Conservation (phyloP, 495 filamentous ascomycete genomes). For the Jackrogersella multiformis region DNA sequence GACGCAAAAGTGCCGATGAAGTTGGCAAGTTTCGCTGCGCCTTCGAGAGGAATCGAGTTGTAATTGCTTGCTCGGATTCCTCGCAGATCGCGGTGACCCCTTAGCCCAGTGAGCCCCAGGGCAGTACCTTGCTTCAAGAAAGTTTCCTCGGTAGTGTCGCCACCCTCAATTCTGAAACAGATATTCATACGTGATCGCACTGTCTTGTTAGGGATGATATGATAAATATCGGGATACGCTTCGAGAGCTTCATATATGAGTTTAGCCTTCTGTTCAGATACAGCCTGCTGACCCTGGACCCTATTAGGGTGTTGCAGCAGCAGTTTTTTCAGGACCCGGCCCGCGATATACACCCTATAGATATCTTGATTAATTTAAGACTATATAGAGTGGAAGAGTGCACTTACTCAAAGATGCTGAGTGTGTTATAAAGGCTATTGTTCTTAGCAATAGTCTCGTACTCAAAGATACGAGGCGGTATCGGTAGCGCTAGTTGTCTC, state of each 20-base stretch:
- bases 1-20: no score
- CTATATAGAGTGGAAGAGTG: no score
- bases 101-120: constrained; percentile 72
- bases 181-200: constrained; percentile 90
- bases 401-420: no score
- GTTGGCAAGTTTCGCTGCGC: constrained; percentile 65
- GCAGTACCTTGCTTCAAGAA: constrained; percentile 78
- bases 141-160: constrained; percentile 72
- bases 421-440: no score
- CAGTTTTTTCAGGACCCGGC: no score
- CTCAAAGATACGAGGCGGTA: no score
- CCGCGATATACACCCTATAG: no score
- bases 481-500: no score
- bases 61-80: constrained; percentile 73
- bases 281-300: constrained; percentile 74
- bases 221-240: constrained; percentile 71
- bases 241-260: constrained; percentile 80
- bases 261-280: constrained; percentile 75
- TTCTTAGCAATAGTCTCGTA: no score
- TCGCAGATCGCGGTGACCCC: constrained; percentile 83
- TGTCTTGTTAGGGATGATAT: constrained; percentile 74
- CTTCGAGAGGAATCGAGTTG: constrained; percentile 68
- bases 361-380: no score
- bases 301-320: no score
- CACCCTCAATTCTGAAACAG: constrained; percentile 78